Evolutionary conservation across 2,329 filamentous ascomycete species (phyloP).

Genomic region (Sclerotinia subarctica): DNA sequence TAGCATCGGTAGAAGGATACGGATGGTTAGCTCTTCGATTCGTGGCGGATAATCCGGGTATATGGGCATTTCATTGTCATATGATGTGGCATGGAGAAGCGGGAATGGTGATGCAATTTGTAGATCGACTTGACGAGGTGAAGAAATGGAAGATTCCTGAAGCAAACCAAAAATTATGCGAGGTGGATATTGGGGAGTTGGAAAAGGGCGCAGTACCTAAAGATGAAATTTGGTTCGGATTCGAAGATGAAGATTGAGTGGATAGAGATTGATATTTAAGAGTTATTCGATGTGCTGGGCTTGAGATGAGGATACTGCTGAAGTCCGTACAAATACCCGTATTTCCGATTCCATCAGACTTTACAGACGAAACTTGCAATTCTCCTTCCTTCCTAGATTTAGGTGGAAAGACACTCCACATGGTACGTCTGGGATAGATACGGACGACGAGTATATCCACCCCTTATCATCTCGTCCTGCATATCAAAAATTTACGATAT

Average conservation of each 20-base stretch:
- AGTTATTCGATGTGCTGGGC: too few relatives aligned
- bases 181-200: slow-evolving; percentile 43
- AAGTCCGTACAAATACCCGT: too few relatives aligned
- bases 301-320: neutral
- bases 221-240: slow-evolving; percentile 48
- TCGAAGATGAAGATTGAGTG: neutral
- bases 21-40: slow-evolving; percentile 55
- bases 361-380: too few relatives aligned
- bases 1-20: slow-evolving; percentile 51
- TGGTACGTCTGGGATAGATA: too few relatives aligned
- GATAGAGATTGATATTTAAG: neutral
- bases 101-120: slow-evolving; percentile 58
- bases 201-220: slow-evolving; percentile 49
- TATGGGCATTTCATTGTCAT: slow-evolving; percentile 59
- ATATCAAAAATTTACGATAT: too few relatives aligned
- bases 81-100: slow-evolving; percentile 57
- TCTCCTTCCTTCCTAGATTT: too few relatives aligned
- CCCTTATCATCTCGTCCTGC: too few relatives aligned
- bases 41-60: slow-evolving; percentile 54
- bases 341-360: too few relatives aligned
- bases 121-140: slow-evolving; percentile 49
- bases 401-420: too few relatives aligned
- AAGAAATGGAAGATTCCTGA: slow-evolving; percentile 44
- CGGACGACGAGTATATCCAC: too few relatives aligned
- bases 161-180: slow-evolving; percentile 47